These are phyloP conservation scores for Plicaturopsis crispa DNA, from an alignment of 768 basidiomycete genomes.

Conservation along the genomic window DNA sequence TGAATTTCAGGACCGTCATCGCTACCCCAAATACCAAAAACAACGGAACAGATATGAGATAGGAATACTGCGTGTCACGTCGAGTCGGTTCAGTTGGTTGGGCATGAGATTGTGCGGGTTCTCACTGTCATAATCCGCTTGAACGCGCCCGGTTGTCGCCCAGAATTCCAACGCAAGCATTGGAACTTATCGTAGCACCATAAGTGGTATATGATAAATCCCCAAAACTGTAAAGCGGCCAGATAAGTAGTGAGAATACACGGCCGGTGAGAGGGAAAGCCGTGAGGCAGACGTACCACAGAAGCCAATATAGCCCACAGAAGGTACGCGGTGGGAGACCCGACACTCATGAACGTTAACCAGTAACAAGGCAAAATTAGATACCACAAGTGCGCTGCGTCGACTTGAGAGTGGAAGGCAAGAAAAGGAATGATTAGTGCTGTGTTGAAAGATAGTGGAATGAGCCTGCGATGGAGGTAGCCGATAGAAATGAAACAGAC, in stretches of 20 bases:
- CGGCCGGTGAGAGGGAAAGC: conserved; percentile 3
- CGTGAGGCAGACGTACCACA: conserved; percentile 36
- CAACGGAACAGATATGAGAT: conserved; percentile 60
- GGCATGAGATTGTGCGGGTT: conserved; percentile 7
- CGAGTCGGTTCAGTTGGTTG: background rate
- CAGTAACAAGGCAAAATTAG: background rate
- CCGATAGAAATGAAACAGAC: too few relatives aligned
- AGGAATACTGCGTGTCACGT: conserved; percentile 54
- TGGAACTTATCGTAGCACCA: conserved; percentile 75
- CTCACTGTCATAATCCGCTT: conserved; percentile 85
- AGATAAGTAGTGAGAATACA: conserved; percentile 5
- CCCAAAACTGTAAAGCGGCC: conserved; percentile 42
- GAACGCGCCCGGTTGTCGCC: conserved; percentile 77
- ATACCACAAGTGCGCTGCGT: too few relatives aligned
- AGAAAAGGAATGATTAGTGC: too few relatives aligned
- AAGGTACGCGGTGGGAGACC: conserved; percentile 67
- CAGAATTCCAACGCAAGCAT: conserved; percentile 68
- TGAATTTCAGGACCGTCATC: conserved; percentile 60
- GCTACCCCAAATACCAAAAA: conserved; percentile 57
- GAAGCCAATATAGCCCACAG: conserved; percentile 69
- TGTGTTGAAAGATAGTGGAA: too few relatives aligned
- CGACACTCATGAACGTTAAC: conserved; percentile 68
- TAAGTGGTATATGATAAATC: conserved; percentile 66
- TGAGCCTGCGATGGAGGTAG: too few relatives aligned
- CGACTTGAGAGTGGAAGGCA: too few relatives aligned